phyloP scores from a whole-genome alignment of 139 green algal genomes.

The Volvox reticuliferus region DNA sequence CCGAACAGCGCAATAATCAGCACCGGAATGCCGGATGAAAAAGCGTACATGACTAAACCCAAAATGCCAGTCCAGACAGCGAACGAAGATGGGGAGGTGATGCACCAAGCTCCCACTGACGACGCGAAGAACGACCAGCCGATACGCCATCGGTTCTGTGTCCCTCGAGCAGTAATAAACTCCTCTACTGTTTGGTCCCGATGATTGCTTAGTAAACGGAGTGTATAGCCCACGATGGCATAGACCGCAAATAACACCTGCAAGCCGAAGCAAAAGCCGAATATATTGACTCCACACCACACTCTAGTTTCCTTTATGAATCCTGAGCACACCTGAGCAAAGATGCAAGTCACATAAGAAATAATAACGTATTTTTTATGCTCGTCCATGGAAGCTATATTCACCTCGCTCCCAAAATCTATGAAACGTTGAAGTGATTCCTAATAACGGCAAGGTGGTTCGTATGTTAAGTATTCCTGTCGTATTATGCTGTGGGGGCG shows the following conservation, averaged over 20 bases:
- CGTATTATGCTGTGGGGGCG: no score
- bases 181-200: conserved; percentile 57
- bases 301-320: neutral
- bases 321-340: neutral
- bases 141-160: conserved; percentile 60
- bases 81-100: conserved; percentile 69
- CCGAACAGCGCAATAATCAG: conserved; percentile 78
- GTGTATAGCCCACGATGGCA: neutral
- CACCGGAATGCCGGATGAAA: conserved; percentile 79
- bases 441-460: no score
- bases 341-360: conserved; percentile 49
- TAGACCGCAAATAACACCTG: conserved; percentile 32
- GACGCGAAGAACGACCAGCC: conserved; percentile 81
- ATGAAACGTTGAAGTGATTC: no score
- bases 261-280: neutral
- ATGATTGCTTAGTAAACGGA: neutral
- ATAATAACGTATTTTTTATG: conserved; percentile 40
- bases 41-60: conserved; percentile 70
- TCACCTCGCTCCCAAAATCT: no score
- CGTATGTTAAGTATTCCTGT: no score
- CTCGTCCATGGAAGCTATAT: neutral
- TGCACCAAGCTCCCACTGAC: conserved; percentile 83
- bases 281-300: neutral
- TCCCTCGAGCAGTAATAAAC: conserved; percentile 71
- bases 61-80: conserved; percentile 72